Percentiles rank a stretch among this genome's conserved stretches.
phyloP scores from a whole-genome alignment of 2,329 filamentous ascomycete genomes.

The Trichoderma sp. region DNA sequence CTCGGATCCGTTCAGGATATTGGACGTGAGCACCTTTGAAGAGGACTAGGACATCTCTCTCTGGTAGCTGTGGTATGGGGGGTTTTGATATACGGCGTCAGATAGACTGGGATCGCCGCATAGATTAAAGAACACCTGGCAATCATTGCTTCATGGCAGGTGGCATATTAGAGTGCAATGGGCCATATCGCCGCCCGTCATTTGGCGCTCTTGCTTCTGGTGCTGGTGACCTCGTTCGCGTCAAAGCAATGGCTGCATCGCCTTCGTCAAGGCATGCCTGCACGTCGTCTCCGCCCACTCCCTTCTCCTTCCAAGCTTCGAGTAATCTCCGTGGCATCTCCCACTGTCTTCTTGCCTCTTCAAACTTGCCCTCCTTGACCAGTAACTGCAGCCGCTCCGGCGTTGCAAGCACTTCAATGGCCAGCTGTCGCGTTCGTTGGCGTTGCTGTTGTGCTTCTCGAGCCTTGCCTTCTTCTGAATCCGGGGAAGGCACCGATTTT shows the following conservation, averaged over 20 bases:
- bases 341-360: constrained; percentile 63
- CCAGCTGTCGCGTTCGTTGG: constrained; percentile 56
- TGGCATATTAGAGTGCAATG: background rate
- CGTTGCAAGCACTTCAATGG: constrained; percentile 62
- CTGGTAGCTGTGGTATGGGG: background rate
- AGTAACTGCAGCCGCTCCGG: constrained; percentile 61
- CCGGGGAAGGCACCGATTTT: constrained; percentile 49
- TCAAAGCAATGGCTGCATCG: constrained; percentile 48
- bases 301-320: constrained; percentile 55
- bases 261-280: constrained; percentile 56
- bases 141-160: constrained; percentile 10
- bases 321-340: constrained; percentile 55
- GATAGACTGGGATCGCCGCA: background rate
- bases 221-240: constrained; percentile 24
- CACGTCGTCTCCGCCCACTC: constrained; percentile 57
- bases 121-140: background rate
- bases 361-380: constrained; percentile 58
- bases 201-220: constrained; percentile 27
- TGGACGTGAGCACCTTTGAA: constrained; percentile 51
- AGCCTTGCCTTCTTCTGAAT: constrained; percentile 42
- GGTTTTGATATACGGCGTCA: background rate
- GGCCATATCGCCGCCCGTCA: constrained; percentile 25
- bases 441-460: constrained; percentile 38
- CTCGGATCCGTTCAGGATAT: constrained; percentile 83
- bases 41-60: constrained; percentile 20